Evolutionary conservation across 1,139 yeast species (phyloP), one percentile per base, ranked within the genome.

Genomic region (Pichia sp.): DNA sequence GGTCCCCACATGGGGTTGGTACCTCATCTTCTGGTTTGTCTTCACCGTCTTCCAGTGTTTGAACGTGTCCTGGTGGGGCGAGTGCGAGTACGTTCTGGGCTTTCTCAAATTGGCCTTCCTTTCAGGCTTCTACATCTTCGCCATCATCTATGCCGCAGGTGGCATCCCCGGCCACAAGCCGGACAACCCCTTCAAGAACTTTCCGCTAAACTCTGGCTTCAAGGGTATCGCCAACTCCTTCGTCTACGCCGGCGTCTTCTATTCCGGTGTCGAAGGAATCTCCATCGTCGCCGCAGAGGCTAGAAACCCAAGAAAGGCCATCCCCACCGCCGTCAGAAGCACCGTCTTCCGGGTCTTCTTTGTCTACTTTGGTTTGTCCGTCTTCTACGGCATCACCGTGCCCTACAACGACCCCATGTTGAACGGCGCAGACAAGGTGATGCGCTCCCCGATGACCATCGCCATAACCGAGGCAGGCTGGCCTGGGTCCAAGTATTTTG

Each of bases 181-280:
- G 4, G 76, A 67, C 43, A 73, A 75, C 57, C 77, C 76, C 2
- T 81, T 80, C 64, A 80, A 81, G 0, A 74, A 79, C 57, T 75
- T 73, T 54, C 86, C 86, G 1, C 61, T 74, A 47, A 68, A 72
- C 13, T 64, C 74, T 54, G 89, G 89, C 0, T 82, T 85, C 65
- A 76, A 79, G 59, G 88, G 90, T 51, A 82, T 86, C 47, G 90
- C 86, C 13, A 77, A 74, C 54, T 84, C 87, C 2, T 84, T 87
- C 64, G 87, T 85, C 8, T 85, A 81, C 69, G 85, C 89, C 50
- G 81, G 82, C 65, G 83, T 81, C 4, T 81, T 79, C 56, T 80
- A 79, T 59, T 72, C 81, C 2, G 86, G 87, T 49, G 77, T 81
- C 16, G 87, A 82, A 64, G 77, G 82, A 29, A 75, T 81, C 29